Evolutionary conservation across 768 basidiomycete species (phyloP).

Genomic region (Tylopilus plumbeoviolaceoides): DNA sequence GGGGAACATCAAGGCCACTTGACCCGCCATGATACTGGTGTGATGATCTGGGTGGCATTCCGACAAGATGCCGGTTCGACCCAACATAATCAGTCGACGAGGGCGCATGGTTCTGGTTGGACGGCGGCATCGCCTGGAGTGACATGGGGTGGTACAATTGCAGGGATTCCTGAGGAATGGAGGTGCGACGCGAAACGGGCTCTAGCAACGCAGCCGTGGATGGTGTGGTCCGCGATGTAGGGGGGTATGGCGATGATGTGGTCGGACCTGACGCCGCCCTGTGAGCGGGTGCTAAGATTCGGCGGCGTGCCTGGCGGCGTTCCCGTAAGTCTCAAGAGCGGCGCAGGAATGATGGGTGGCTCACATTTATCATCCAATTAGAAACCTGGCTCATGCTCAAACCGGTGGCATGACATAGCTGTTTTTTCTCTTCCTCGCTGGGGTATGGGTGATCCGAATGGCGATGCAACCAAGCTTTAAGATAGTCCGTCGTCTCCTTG

Average conservation of each 20-base stretch:
- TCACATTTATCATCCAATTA: conserved; percentile 90
- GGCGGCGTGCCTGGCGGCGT: conserved; percentile 61
- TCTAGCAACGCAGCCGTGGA: conserved; percentile 28
- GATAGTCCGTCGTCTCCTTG: conserved; percentile 85
- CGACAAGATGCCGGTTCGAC: conserved; percentile 44
- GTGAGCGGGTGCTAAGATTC: conserved; percentile 80
- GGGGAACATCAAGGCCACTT: conserved; percentile 21
- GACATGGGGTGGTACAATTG: conserved; percentile 80
- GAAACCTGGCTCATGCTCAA: conserved; percentile 87
- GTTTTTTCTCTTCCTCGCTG: conserved; percentile 87
- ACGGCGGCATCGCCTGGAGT: conserved; percentile 48
- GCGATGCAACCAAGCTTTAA: conserved; percentile 85
- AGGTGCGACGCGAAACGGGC: conserved; percentile 51
- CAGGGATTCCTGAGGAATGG: conserved; percentile 66
- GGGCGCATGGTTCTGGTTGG: conserved; percentile 32
- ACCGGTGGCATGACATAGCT: conserved; percentile 80
- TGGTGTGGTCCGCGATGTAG: conserved; percentile 32
- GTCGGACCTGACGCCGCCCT: conserved; percentile 73
- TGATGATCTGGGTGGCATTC: conserved; percentile 35
- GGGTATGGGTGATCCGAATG: conserved; percentile 90
- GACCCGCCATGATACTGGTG: conserved; percentile 27
- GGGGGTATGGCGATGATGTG: conserved; percentile 70
- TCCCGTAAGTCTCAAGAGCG: conserved; percentile 9
- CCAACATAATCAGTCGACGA: conserved; percentile 38
- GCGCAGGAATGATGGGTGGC: conserved; percentile 22